Evolutionary conservation across 2,329 filamentous ascomycete species (phyloP), one percentile per base, ranked within the genome.

Genomic region (Clarireedia monteithiana): DNA sequence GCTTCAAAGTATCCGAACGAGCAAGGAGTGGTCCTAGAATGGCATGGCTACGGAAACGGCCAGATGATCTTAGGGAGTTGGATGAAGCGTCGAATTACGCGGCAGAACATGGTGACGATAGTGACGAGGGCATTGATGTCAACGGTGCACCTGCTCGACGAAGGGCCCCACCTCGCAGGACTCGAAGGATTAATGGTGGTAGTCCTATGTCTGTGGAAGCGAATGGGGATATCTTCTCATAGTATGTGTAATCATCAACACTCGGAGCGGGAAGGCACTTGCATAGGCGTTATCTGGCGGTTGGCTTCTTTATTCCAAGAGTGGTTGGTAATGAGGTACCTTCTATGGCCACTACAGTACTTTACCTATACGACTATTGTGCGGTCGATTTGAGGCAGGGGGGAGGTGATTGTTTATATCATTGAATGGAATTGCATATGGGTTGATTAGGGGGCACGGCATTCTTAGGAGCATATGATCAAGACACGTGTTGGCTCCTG

Each of bases 21-120:
- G 89, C 94, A 44, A 84, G 88, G 63, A 91, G 89, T 24, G 94
- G 94, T 0, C 94, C 94, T 12, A 82, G 94, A 59, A 99, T 99
- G 94, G 91, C 91, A 70, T 99, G 94, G 94, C 75, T 99, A 65
- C 84, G 94, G 63, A 85, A 87, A 72, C 87, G 91, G 68, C 94
- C 94, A 0, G 77, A 78, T 14, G 83, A 96, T 67, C 78, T 96
- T 55, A 84, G 79, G 45, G 88, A 95, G 65, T 77, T 97, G 50
- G 91, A 99, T 68, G 94, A 99, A 73, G 77, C 80, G n/a, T 74
- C 77, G 10, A 70, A 73, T 6, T 82, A 76, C 62, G 77, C 74
- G 24, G 75, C 76, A 57, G 74, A 80, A 48, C 75, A 81, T 60
- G 74, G 73, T 2, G 80, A 85, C n/a, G 78, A 81, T 17, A 71